Conservation (phyloP, 2,329 filamentous ascomycete genomes). For the Alternaria metachromatica region DNA sequence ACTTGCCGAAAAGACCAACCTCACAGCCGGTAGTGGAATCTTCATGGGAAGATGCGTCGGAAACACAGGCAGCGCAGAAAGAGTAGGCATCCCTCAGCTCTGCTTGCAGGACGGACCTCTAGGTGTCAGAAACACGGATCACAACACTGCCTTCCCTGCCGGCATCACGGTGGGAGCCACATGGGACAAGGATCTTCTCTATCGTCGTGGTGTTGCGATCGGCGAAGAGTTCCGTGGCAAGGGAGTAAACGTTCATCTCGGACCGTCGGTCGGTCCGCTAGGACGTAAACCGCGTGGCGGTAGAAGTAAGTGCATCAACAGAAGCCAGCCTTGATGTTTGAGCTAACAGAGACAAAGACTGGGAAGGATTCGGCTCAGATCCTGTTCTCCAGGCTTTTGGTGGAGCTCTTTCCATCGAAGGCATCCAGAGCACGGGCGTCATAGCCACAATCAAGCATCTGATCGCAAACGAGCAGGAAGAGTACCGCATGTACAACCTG, state of each 20-base stretch:
- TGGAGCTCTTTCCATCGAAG: constrained; percentile 77
- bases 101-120: constrained; percentile 69
- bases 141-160: constrained; percentile 77
- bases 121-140: constrained; percentile 75
- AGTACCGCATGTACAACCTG: constrained; percentile 55
- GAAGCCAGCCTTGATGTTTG: background rate
- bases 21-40: constrained; percentile 73
- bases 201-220: constrained; percentile 70
- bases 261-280: constrained; percentile 73
- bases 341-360: constrained; percentile 51
- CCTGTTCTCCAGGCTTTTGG: constrained; percentile 76
- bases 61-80: constrained; percentile 73
- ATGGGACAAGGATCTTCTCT: constrained; percentile 75
- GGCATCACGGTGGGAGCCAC: constrained; percentile 80
- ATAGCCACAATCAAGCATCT: constrained; percentile 75
- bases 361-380: constrained; percentile 76
- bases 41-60: constrained; percentile 77
- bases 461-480: constrained; percentile 75
- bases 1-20: constrained; percentile 79
- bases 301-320: constrained; percentile 53
- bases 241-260: constrained; percentile 74
- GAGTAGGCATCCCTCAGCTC: constrained; percentile 74
- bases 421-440: constrained; percentile 74
- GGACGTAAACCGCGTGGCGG: constrained; percentile 69
- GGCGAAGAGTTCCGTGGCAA: constrained; percentile 77